Conservation (phyloP, 768 basidiomycete species). For the Trametes cingulata region DNA sequence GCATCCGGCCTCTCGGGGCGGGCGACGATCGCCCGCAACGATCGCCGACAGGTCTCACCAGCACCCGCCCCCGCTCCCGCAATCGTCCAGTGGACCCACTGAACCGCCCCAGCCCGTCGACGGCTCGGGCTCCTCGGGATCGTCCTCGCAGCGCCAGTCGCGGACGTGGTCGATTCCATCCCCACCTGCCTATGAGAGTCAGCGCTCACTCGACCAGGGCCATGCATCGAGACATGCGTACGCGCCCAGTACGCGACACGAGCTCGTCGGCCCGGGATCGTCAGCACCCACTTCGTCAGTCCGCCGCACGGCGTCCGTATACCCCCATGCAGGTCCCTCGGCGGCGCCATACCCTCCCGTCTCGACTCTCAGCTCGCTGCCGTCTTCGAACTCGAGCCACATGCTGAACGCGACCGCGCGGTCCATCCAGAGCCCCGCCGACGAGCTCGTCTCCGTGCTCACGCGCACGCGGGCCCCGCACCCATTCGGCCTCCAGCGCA, state of each 20-base stretch:
- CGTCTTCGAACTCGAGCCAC: background rate
- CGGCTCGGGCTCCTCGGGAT: background rate
- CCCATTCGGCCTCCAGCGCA: background rate
- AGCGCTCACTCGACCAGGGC: background rate
- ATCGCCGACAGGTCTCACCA: background rate
- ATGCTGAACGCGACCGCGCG: background rate
- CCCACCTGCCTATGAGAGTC: background rate
- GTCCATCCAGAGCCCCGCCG: slow-evolving; percentile 12
- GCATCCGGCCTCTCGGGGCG: slow-evolving; percentile 2
- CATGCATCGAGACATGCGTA: background rate
- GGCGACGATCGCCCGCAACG: slow-evolving; percentile 10
- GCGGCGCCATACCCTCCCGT: background rate
- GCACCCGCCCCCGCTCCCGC: background rate
- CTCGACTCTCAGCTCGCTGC: background rate
- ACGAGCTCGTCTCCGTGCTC: slow-evolving; percentile 17
- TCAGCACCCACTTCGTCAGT: background rate
- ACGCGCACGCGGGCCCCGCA: background rate
- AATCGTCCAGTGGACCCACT: background rate
- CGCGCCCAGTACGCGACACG: background rate
- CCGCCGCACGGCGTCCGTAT: background rate
- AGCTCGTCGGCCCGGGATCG: background rate
- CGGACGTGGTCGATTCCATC: background rate
- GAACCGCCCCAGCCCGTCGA: background rate
- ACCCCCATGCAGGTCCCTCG: background rate
- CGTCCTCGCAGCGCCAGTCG: background rate